phyloP scores from a whole-genome alignment of 257 asterid genomes.

The Pogostemon cablin region DNA sequence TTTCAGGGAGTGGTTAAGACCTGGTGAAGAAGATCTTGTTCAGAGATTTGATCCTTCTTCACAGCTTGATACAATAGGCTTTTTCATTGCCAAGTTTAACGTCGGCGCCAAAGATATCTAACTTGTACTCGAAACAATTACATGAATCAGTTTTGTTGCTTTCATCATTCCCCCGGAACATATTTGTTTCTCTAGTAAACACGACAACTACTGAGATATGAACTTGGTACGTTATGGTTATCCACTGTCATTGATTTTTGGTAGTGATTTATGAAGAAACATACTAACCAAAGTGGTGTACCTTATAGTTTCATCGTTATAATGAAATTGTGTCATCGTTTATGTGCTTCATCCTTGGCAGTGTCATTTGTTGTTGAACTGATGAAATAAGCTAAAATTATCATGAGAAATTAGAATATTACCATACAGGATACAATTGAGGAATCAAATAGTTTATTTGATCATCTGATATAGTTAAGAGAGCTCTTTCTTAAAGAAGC shows the following conservation, averaged over 20 bases:
- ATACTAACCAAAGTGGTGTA: slow-evolving; percentile 5
- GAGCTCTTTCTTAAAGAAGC: background rate
- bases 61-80: slow-evolving; percentile 82
- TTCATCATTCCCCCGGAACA: background rate
- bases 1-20: slow-evolving; percentile 88
- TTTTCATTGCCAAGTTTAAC: slow-evolving; percentile 88
- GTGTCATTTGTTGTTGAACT: background rate
- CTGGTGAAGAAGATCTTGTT: slow-evolving; percentile 90
- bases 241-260: background rate
- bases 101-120: slow-evolving; percentile 68
- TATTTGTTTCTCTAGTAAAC: slow-evolving; percentile 15
- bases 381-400: background rate
- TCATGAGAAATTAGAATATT: slow-evolving; percentile 18
- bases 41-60: slow-evolving; percentile 98
- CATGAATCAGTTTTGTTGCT: slow-evolving; percentile 4
- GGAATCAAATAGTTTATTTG: slow-evolving; percentile 1
- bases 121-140: slow-evolving; percentile 15
- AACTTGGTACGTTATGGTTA: background rate
- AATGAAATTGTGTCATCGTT: slow-evolving; percentile 8
- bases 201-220: background rate
- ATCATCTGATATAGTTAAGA: background rate
- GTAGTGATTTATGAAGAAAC: background rate
- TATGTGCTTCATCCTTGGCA: background rate
- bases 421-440: slow-evolving; percentile 22
- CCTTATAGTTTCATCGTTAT: background rate